Conservation (phyloP, 305 asterid species). For the Plantago rigida region DNA sequence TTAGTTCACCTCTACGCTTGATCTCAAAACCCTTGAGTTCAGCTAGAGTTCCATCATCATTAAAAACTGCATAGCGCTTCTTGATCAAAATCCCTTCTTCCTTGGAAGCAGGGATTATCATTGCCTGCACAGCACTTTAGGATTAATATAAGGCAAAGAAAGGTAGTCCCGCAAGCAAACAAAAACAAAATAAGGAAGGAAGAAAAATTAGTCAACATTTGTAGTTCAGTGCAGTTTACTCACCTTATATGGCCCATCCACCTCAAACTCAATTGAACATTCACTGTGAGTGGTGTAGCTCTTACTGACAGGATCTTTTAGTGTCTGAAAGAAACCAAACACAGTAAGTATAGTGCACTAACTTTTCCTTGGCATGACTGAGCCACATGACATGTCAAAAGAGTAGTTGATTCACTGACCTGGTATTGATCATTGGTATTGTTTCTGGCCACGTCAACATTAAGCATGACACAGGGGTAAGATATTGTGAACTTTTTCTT, state of each 20-base stretch:
- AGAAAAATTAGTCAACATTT: constrained; percentile 23
- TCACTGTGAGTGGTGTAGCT: constrained; percentile 81
- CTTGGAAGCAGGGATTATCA: constrained; percentile 98
- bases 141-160: constrained; percentile 26
- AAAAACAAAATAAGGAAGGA: no score
- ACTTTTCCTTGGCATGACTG: constrained; percentile 20
- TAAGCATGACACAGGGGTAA: constrained; percentile 99
- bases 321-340: constrained; percentile 55
- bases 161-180: not conserved
- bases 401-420: constrained; percentile 39
- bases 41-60: constrained; percentile 95
- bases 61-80: constrained; percentile 97
- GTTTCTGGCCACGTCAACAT: constrained; percentile 94
- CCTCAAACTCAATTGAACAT: constrained; percentile 98
- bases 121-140: constrained; percentile 50
- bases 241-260: constrained; percentile 99
- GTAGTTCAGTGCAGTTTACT: constrained; percentile 27
- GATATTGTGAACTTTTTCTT: constrained; percentile 83
- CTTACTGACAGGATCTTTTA: constrained; percentile 62
- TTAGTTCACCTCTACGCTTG: constrained; percentile 98
- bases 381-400: constrained; percentile 18
- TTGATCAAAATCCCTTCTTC: constrained; percentile 98
- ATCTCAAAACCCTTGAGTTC: constrained; percentile 99
- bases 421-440: constrained; percentile 97
- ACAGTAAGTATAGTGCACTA: constrained; percentile 23